phyloP scores from a whole-genome alignment of 106 monocot genomes.

The Alisma plantagoaquatica region DNA sequence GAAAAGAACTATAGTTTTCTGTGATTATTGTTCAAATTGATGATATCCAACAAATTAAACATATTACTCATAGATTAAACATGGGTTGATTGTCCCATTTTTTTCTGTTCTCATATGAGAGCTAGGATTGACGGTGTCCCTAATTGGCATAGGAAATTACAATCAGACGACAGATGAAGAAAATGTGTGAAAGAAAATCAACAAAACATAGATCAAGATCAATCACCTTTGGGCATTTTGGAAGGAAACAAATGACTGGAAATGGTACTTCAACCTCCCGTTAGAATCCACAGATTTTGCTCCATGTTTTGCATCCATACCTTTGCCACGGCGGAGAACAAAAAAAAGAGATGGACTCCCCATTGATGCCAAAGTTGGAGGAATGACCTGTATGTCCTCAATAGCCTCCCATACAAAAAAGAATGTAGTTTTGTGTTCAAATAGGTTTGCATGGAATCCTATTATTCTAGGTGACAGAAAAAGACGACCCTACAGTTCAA shows the following conservation, averaged over 20 bases:
- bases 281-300: conserved; percentile 51
- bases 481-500: conserved; percentile 78
- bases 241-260: conserved; percentile 85
- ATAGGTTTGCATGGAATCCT: conserved; percentile 74
- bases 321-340: conserved; percentile 57
- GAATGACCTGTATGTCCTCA: conserved; percentile 69
- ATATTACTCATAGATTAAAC: no score
- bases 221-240: conserved; percentile 72
- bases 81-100: no score
- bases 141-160: no score
- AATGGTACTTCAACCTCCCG: conserved; percentile 73
- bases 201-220: no score
- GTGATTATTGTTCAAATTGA: no score
- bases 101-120: no score
- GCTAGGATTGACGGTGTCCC: no score
- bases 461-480: conserved; percentile 87
- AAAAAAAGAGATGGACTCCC: conserved; percentile 78
- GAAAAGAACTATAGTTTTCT: no score
- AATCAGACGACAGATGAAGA: no score
- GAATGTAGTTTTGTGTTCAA: conserved; percentile 88
- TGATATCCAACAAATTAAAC: no score
- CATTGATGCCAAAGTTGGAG: conserved; percentile 52
- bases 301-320: conserved; percentile 69
- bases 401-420: conserved; percentile 87
- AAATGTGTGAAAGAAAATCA: no score